phyloP scores from a whole-genome alignment of 1,284 basidiomycete species.

The Austroboletus niveus region DNA sequence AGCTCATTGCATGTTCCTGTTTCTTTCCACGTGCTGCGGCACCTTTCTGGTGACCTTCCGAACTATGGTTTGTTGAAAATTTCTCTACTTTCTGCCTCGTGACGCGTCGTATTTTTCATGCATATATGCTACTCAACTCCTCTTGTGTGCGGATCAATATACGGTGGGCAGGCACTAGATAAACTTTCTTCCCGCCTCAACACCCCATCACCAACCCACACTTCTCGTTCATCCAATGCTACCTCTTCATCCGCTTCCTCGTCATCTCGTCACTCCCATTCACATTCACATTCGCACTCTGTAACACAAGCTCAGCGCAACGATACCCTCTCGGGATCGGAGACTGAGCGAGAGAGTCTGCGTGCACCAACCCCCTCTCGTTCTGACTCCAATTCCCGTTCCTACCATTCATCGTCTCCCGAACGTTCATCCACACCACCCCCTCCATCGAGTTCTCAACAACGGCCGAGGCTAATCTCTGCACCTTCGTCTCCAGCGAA shows the following conservation, averaged over 20 bases:
- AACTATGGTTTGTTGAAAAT: neutral
- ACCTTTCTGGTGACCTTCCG: constrained; percentile 19
- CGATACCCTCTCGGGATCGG: constrained; percentile 63
- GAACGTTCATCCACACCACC: constrained; percentile 42
- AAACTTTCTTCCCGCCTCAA: constrained; percentile 57
- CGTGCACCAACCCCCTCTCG: constrained; percentile 33
- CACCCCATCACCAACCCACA: constrained; percentile 40
- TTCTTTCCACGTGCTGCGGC: constrained; percentile 23
- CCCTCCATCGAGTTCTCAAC: constrained; percentile 17
- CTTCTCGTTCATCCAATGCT: constrained; percentile 36
- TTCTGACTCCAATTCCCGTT: constrained; percentile 33
- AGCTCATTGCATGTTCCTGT: constrained; percentile 20
- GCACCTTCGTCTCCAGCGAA: constrained; percentile 55
- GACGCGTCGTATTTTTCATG: neutral
- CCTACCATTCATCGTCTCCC: constrained; percentile 40
- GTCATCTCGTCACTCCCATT: constrained; percentile 29
- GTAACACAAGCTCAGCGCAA: constrained; percentile 20
- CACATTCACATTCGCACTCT: constrained; percentile 26
- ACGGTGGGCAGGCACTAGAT: constrained; percentile 53
- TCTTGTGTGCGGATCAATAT: constrained; percentile 14
- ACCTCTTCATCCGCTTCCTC: constrained; percentile 33
- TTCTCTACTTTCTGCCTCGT: neutral
- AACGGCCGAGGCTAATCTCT: constrained; percentile 47
- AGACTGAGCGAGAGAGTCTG: constrained; percentile 68
- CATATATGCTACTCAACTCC: constrained; percentile 22